Base-by-base conservation (phyloP, 1,284 basidiomycete genomes). In the Apiotrichum porosum region DNA sequence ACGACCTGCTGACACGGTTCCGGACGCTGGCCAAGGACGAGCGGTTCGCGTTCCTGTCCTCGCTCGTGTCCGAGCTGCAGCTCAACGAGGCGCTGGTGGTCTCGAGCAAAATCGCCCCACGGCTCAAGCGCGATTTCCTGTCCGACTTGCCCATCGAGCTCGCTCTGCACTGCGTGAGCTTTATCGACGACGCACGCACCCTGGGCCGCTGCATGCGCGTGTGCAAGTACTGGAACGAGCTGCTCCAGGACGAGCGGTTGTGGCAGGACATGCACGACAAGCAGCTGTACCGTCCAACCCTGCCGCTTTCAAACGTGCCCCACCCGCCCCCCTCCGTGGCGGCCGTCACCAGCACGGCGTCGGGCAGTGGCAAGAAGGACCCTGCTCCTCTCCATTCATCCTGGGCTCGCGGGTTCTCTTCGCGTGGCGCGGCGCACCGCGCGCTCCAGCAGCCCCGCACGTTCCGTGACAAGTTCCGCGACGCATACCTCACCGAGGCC, bases 81-180 rank as follows among this genome's bases (percentile, higher is more conserved):
- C 79, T 84, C 3, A 76, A 81, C 9, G 89, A 95, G 62, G 82
- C 95, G 13, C 78, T 87, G 14, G 86, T 85, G 65, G 78, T 95
- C 47, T 86, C 86, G 0, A 79, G 74, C 19, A 69, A 76, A 44
- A 85, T 97, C 66, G 78, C 83, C 0, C 88, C 90, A 0, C 79
- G 86, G 26, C 81, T 97, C 58, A 86, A 87, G 64, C 82, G 88
- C 6, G 92, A 97, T 68, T 93, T 94, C 66, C 77, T 97, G 21
- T 75, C 78, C 5, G 82, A 85, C 23, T 77, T 97, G 1, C 94
- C 94, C 0, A 75, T 83, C 15, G 94, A 98, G 70, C 78, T 98
- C 28, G 81, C 84, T 0, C 73, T 95, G 22, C 82, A 91, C 63
- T 81, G 94, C 45, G 78, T 97, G 43, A 75, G 78, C 58, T 94